Evolutionary conservation across 805 yeast species (phyloP).

Genomic region (Debaryomyces hansenii): DNA sequence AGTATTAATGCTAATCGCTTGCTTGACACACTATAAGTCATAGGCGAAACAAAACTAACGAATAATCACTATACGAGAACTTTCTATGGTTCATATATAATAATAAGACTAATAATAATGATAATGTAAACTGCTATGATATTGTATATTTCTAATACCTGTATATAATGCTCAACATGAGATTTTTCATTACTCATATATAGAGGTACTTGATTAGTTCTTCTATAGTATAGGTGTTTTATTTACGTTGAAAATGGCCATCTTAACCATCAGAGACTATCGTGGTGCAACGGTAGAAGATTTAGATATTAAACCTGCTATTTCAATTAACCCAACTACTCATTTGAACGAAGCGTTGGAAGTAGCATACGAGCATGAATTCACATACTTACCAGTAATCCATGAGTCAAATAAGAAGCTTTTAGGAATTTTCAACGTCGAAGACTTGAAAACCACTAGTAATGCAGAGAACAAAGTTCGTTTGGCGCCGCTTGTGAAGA

Average conservation of each 20-base stretch:
- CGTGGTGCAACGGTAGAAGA: conserved; percentile 60
- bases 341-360: conserved; percentile 51
- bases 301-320: conserved; percentile 57
- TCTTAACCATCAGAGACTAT: conserved; percentile 28
- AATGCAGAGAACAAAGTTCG: conserved; percentile 20
- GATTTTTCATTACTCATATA: too few relatives aligned
- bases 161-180: neutral
- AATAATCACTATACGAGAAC: too few relatives aligned
- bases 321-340: conserved; percentile 50
- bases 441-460: conserved; percentile 34
- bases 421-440: conserved; percentile 51
- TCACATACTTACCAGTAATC: conserved; percentile 55
- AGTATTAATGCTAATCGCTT: neutral
- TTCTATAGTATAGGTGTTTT: too few relatives aligned
- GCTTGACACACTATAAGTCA: too few relatives aligned
- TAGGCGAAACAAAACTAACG: too few relatives aligned
- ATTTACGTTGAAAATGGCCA: too few relatives aligned
- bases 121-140: neutral
- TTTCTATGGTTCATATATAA: neutral
- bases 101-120: neutral
- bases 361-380: conserved; percentile 54
- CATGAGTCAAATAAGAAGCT: conserved; percentile 44
- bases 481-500: conserved; percentile 27
- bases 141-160: neutral
- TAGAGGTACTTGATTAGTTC: too few relatives aligned